Evolutionary conservation across 306 rosid genomes (phyloP).

Genomic region (Quercus variabilis): DNA sequence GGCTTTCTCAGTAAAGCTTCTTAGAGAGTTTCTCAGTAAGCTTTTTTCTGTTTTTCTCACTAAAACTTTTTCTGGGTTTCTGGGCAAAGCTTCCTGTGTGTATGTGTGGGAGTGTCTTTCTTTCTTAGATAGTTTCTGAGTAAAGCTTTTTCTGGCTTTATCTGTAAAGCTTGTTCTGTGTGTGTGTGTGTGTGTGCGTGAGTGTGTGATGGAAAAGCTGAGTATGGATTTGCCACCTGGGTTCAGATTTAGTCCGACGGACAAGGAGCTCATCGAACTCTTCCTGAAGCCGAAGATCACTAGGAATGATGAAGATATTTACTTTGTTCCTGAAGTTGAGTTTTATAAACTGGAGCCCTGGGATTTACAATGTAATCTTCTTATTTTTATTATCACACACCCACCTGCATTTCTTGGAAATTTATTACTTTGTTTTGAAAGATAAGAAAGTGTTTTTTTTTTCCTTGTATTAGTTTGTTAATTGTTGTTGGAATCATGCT

Average conservation of each 20-base stretch:
- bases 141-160: no score
- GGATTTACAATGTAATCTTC: conserved; percentile 76
- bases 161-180: no score
- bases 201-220: no score
- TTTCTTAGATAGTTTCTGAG: no score
- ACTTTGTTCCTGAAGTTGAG: conserved; percentile 77
- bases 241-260: conserved; percentile 82
- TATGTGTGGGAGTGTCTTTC: no score
- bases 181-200: no score
- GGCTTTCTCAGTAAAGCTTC: no score
- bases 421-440: not conserved
- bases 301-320: conserved; percentile 53
- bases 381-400: not conserved
- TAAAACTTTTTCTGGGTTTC: no score
- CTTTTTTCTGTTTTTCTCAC: no score
- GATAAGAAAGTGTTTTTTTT: not conserved
- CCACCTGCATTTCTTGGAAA: not conserved
- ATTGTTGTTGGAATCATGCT: no score
- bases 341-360: conserved; percentile 92
- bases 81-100: no score
- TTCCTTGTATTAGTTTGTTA: not conserved
- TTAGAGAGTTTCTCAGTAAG: no score
- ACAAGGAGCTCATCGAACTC: conserved; percentile 71
- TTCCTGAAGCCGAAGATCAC: conserved; percentile 71
- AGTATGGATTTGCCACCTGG: conserved; percentile 51